phyloP scores from a whole-genome alignment of 1,139 yeast genomes.

The Tardiomyces depauwii region DNA sequence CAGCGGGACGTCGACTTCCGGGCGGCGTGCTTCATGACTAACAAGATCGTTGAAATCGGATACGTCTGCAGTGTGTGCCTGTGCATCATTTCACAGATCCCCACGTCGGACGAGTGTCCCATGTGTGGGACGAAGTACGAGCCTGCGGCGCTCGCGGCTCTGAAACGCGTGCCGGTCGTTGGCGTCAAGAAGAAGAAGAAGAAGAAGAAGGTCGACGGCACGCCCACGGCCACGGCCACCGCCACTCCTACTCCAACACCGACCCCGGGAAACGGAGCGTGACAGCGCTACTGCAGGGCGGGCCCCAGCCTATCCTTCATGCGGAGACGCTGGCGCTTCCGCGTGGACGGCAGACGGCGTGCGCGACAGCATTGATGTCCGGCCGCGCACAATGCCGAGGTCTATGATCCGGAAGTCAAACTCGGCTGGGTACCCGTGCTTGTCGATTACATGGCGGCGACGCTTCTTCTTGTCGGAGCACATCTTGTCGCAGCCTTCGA shows the following conservation, averaged over 20 bases:
- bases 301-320: no score
- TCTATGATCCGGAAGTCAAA: conserved; percentile 33
- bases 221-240: not conserved
- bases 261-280: no score
- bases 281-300: no score
- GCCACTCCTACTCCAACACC: no score
- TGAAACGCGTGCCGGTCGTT: conserved; percentile 47
- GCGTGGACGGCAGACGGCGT: no score
- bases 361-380: conserved; percentile 16
- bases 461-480: conserved; percentile 31
- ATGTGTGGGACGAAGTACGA: conserved; percentile 57
- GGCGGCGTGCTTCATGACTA: conserved; percentile 89
- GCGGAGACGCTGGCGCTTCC: no score
- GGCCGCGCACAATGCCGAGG: conserved; percentile 18
- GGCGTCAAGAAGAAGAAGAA: conserved; percentile 32
- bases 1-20: conserved; percentile 82
- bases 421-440: conserved; percentile 39
- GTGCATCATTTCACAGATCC: conserved; percentile 47
- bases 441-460: conserved; percentile 36
- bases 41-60: conserved; percentile 83
- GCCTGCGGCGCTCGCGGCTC: conserved; percentile 42
- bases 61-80: conserved; percentile 93
- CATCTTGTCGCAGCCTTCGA: conserved; percentile 24
- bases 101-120: conserved; percentile 45
- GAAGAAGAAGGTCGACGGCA: conserved; percentile 17